Percentiles rank a stretch among this genome's conserved stretches.
Evolutionary conservation across 805 yeast genomes (phyloP).

Genomic region (Saturnispora gosingensis): DNA sequence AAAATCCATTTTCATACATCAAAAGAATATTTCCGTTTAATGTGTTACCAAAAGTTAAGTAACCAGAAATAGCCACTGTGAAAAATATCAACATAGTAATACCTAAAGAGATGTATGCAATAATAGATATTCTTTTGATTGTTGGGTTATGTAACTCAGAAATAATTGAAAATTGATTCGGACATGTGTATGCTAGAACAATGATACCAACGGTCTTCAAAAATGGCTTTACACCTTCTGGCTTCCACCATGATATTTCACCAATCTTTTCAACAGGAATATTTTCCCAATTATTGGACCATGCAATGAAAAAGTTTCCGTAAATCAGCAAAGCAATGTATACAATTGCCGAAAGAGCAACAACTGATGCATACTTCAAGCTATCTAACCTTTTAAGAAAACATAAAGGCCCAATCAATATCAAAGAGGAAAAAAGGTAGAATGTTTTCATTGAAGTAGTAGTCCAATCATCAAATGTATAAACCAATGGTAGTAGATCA

Average conservation of each 20-base stretch:
- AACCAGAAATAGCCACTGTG: constrained; percentile 59
- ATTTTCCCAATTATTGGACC: constrained; percentile 27
- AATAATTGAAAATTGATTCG: constrained; percentile 68
- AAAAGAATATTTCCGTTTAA: constrained; percentile 61
- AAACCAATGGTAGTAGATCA: constrained; percentile 58
- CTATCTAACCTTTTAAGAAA: constrained; percentile 56
- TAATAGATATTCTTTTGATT: constrained; percentile 36
- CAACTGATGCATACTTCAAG: constrained; percentile 59
- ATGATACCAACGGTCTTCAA: constrained; percentile 64
- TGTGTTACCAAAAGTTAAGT: constrained; percentile 60
- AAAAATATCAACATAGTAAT: constrained; percentile 51
- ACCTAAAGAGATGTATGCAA: constrained; percentile 39
- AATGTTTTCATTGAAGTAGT: constrained; percentile 32
- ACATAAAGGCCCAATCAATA: constrained; percentile 55
- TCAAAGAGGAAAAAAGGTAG: constrained; percentile 44
- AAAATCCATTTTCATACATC: constrained; percentile 48
- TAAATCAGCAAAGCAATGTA: constrained; percentile 51
- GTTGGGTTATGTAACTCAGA: constrained; percentile 55
- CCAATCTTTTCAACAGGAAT: constrained; percentile 37
- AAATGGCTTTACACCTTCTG: constrained; percentile 35
- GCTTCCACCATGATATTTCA: constrained; percentile 31
- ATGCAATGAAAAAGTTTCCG: constrained; percentile 33
- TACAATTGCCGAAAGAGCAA: constrained; percentile 58
- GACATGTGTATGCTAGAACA: constrained; percentile 76
- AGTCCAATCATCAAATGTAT: constrained; percentile 29